Conservation (phyloP, 371 early-diverging fungal genomes). For the Choanephora cucurbitarum region DNA sequence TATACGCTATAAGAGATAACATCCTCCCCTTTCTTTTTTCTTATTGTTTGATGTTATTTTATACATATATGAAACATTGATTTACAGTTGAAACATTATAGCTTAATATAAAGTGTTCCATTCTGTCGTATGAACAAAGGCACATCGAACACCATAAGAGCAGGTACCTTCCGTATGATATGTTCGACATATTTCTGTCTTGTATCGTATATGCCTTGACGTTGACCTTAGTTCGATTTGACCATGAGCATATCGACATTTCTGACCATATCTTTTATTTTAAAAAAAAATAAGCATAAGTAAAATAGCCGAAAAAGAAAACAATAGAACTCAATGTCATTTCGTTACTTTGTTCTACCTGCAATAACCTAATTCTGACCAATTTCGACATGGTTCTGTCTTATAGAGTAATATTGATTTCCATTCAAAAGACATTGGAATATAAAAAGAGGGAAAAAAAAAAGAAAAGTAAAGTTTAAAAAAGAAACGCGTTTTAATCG, state of each 20-base stretch:
- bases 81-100: background rate
- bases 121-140: constrained; percentile 81
- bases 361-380: constrained; percentile 86
- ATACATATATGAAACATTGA: no score
- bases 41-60: background rate
- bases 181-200: constrained; percentile 88
- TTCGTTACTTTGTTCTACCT: no score
- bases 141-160: constrained; percentile 93
- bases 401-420: constrained; percentile 76
- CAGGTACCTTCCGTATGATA: constrained; percentile 92
- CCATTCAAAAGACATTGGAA: background rate
- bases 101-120: no score
- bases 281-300: no score
- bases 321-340: no score
- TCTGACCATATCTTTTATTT: constrained; percentile 85
- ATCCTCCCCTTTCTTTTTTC: no score
- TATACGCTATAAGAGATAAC: no score
- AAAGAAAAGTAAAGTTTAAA: constrained; percentile 6
- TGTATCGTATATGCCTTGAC: constrained; percentile 93
- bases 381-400: constrained; percentile 95
- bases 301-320: no score
- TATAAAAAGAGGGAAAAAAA: background rate
- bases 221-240: constrained; percentile 77
- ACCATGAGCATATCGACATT: constrained; percentile 98
- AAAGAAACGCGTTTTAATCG: no score